Conservation (phyloP, 768 basidiomycete species). For the Lentinus brumalis region DNA sequence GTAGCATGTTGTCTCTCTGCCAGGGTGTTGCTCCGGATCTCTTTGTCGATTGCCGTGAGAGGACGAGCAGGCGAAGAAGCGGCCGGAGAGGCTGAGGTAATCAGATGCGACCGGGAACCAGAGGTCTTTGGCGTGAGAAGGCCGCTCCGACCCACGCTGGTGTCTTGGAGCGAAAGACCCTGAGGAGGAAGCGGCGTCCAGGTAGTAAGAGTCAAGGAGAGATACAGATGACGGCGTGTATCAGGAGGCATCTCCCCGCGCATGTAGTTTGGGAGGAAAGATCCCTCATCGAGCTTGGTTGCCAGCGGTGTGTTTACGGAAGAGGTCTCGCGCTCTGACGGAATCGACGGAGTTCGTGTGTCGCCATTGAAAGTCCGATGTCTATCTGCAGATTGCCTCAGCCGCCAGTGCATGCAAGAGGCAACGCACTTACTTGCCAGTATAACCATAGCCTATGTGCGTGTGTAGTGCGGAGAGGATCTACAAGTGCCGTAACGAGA, state of each 20-base stretch:
- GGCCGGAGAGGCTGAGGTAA: slow-evolving; percentile 14
- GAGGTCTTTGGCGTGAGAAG: slow-evolving; percentile 18
- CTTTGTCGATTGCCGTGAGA: slow-evolving; percentile 13
- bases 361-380: slow-evolving; percentile 1
- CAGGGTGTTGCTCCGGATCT: slow-evolving; percentile 13
- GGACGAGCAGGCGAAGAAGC: slow-evolving; percentile 8
- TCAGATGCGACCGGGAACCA: slow-evolving; percentile 15
- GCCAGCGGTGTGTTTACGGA: background rate
- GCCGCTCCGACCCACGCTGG: background rate
- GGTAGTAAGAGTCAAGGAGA: slow-evolving; percentile 11
- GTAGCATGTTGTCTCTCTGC: slow-evolving; percentile 18
- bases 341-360: slow-evolving; percentile 6
- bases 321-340: slow-evolving; percentile 10
- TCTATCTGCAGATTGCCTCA: slow-evolving; percentile 2
- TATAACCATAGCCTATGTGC: slow-evolving; percentile 10
- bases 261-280: background rate
- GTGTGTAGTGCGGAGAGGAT: background rate
- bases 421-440: slow-evolving; percentile 11
- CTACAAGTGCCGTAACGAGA: background rate
- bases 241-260: slow-evolving; percentile 3
- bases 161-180: background rate
- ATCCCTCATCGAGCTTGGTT: background rate
- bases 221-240: slow-evolving; percentile 2
- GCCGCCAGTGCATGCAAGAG: background rate
- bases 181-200: slow-evolving; percentile 15